Evolutionary conservation across 805 yeast genomes (phyloP), one percentile per base, ranked within the genome.

Genomic region (Candida sithepensis): DNA sequence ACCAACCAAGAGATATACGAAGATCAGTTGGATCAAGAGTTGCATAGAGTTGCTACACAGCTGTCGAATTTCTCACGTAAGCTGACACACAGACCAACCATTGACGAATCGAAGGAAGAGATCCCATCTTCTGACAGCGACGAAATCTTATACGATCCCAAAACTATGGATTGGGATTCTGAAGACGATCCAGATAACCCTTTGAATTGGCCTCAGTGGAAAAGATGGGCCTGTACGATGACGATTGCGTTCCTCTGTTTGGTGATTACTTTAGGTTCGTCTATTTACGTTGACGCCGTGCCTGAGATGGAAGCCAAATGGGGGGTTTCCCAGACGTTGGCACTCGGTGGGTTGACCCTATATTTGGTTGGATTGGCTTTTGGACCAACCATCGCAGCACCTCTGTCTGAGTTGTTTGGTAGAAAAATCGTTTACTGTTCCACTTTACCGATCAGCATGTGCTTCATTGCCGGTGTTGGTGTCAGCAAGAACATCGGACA

Each of bases 391-490:
- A 53, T 85, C 43, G 82, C 85, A 12, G 89, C 90, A 5, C 91
- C 91, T 23, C 63, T 84, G 34, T 81, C 88, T 24, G 91, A 85
- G 66, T 65, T 82, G 2, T 74, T 81, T 52, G 91, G 92, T 39
- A 71, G 92, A 54, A 77, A 79, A 57, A 71, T 81, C 48, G 76
- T 84, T 38, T 85, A 85, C 63, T 55, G 78, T 37, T 49, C 70
- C 2, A 76, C 88, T 2, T 70, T 84, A 60, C 90, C 88, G 5
- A 52, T 78, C 34, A 82, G 88, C 12, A 82, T 83, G 82, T 71
- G 84, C 21, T 83, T 84, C 65, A 80, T 81, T 19, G 80, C 85
- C 84, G 90, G 89, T 49, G 84, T 84, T 45, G 90, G 85, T 34
- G 68, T 83, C 48, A 73, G 88, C 1, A 66, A 72, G 33, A 80